Evolutionary conservation across 164 flowering plant species (phyloP), one percentile per base, ranked within the genome.

Genomic region (Tetrastigma voinierianum): DNA sequence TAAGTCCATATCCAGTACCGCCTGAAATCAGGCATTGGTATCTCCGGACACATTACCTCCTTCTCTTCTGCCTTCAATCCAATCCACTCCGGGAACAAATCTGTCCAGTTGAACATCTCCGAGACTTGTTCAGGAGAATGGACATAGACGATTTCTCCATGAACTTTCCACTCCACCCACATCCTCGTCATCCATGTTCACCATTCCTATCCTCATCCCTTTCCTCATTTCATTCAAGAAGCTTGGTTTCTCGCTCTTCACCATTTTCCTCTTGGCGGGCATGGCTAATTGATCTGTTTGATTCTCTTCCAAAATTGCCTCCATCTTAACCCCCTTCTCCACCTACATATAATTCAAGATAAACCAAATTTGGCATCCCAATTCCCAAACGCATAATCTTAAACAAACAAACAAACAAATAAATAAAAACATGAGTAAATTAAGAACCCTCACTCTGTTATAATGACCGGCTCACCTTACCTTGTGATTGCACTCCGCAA

Each of bases 31-130:
- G 99, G 98, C 90, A 92, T 84, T 23, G 96, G 96, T 12, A 95
- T 82, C 52, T 92, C 94, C 0, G 99, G 99, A 53, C 99, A 95
- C 2, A 69, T 17, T 2, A 91, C 83, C 1, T 88, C 90, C 12
- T 52, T 73, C 49, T 92, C 97, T 72, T 92, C 94, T 49, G n/a
- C 92, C 98, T 40, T 95, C 99, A 46, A n/a, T n/a, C 92, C 97
- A n/a, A 95, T 89, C 97, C 96, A 93, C 54, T 93, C 99, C 0
- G 98, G 99, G 67, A 87, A 96, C 57, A 96, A 54, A 61, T 90
- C 78, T 52, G 76, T 72, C 99, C 99, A 96, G 64, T 86, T 71
- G 18, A 93, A 82, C 9, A 32, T 58, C 32, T 69, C 62, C 1
- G 98, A 86, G 1, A 83, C 96, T 1, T 59, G 68, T 3, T 83